Conservation (phyloP, 768 basidiomycete genomes). For the Kwoniella europaea region DNA sequence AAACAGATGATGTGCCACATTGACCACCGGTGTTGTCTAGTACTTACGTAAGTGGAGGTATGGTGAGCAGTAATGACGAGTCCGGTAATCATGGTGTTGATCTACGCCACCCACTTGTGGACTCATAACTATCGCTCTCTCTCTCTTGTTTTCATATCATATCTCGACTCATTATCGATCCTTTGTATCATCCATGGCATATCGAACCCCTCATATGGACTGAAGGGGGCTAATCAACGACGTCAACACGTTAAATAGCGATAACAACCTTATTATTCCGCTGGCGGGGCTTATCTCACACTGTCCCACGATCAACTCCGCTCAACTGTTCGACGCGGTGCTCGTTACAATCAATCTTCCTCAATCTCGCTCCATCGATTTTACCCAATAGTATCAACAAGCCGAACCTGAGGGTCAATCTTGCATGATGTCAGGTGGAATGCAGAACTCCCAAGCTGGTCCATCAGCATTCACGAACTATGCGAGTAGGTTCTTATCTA, state of each 20-base stretch:
- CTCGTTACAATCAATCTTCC: neutral
- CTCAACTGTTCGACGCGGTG: neutral
- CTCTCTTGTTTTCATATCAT: neutral
- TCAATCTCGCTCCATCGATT: neutral
- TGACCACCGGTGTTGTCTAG: no score
- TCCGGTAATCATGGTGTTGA: neutral
- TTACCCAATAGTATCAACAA: neutral
- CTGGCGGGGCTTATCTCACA: conserved; percentile 19
- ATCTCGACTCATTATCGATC: neutral
- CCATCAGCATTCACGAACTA: conserved; percentile 49
- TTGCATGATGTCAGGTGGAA: conserved; percentile 7
- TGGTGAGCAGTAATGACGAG: neutral
- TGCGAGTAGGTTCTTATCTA: conserved; percentile 45
- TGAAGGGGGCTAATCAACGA: neutral
- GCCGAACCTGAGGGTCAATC: neutral
- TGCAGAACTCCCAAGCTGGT: conserved; percentile 28
- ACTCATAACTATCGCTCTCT: no score
- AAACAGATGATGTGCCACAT: neutral
- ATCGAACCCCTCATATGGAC: neutral
- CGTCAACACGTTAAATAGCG: neutral
- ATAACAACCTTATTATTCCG: conserved; percentile 3
- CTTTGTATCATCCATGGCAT: neutral
- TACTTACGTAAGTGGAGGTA: neutral
- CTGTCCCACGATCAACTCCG: neutral
- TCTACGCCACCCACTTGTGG: neutral